Conservation (phyloP, 164 flowering plant genomes). For the Warburgia ugandensis region DNA sequence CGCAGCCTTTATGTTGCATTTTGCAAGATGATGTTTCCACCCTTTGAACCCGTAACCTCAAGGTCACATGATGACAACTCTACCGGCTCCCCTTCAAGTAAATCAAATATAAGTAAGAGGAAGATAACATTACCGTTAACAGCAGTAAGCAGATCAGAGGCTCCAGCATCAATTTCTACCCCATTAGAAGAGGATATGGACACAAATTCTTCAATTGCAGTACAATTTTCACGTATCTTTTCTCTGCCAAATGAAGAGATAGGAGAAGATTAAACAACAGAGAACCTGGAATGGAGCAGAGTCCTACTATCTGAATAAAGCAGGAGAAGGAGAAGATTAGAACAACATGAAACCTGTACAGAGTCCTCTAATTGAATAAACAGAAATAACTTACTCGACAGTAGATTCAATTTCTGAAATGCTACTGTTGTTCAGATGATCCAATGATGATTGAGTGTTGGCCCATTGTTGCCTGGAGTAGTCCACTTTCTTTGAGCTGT, state of each 20-base stretch:
- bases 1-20: too few species aligned
- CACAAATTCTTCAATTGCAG: conserved; percentile 25
- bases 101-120: not conserved
- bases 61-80: too few species aligned
- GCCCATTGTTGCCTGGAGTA: conserved; percentile 45
- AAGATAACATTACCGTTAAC: conserved; percentile 34
- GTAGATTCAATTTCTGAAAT: conserved; percentile 29
- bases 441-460: conserved; percentile 25
- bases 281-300: not conserved
- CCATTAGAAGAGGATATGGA: conserved; percentile 27
- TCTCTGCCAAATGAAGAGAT: conserved; percentile 26
- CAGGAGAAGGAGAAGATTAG: not conserved
- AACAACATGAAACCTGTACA: not conserved
- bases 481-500: conserved; percentile 48
- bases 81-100: too few species aligned
- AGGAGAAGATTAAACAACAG: not conserved
- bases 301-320: too few species aligned
- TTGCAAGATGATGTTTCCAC: too few species aligned
- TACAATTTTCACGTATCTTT: conserved; percentile 23
- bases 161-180: conserved; percentile 26
- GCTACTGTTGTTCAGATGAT: conserved; percentile 20
- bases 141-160: conserved; percentile 24
- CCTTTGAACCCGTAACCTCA: too few species aligned
- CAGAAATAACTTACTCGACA: conserved; percentile 31
- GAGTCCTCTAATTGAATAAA: too few species aligned